Evolutionary conservation across 768 basidiomycete genomes (phyloP).

Genomic region (Leucocoprinus birnbaumii): DNA sequence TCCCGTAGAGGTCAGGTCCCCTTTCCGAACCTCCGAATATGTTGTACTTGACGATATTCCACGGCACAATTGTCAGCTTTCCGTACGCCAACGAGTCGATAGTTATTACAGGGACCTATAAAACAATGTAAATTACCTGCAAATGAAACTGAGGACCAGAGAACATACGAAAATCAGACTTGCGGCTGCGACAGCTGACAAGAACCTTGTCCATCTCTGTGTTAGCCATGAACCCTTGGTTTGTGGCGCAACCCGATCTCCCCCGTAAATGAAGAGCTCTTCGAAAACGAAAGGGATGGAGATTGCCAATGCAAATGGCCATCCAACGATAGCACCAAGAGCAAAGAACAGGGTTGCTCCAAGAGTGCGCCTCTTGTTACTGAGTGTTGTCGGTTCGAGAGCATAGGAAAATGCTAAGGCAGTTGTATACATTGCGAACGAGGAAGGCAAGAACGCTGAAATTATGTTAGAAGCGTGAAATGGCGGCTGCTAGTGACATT

Average conservation of each 20-base stretch:
- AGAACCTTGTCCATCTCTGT: constrained; percentile 57
- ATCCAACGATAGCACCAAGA: constrained; percentile 84
- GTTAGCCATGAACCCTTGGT: constrained; percentile 50
- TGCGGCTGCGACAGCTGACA: constrained; percentile 52
- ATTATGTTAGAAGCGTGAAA: constrained; percentile 10
- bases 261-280: constrained; percentile 77
- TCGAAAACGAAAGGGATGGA: constrained; percentile 89
- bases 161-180: constrained; percentile 59
- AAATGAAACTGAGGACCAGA: background rate
- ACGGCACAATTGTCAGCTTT: constrained; percentile 73
- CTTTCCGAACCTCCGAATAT: constrained; percentile 76
- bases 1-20: constrained; percentile 93
- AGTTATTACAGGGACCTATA: constrained; percentile 76
- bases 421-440: constrained; percentile 91
- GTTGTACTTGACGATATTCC: constrained; percentile 95
- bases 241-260: constrained; percentile 55
- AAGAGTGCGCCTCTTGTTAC: constrained; percentile 54
- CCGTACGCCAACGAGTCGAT: constrained; percentile 90
- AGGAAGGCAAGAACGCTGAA: constrained; percentile 89
- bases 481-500: constrained; percentile 10
- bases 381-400: constrained; percentile 52
- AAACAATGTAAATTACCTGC: constrained; percentile 1
- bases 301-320: constrained; percentile 93
- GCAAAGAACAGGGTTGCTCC: constrained; percentile 72
- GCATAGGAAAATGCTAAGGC: constrained; percentile 76